Percentiles rank a stretch among this genome's conserved stretches.
Evolutionary conservation across 1,284 basidiomycete genomes (phyloP).

Genomic region (Boletus smithii): DNA sequence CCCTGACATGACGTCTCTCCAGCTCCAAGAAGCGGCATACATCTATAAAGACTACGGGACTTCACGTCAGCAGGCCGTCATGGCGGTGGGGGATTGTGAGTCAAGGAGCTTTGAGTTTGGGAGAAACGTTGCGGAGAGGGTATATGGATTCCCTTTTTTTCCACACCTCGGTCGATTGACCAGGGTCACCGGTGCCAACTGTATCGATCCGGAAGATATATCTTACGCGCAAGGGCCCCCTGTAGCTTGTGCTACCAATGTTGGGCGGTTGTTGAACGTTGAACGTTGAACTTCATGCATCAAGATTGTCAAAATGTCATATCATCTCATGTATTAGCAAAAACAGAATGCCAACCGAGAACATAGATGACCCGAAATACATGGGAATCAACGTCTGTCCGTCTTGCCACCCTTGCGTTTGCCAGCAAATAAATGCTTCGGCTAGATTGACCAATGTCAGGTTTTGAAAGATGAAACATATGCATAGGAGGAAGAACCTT

Average conservation of each 20-base stretch:
- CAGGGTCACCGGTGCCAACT: background rate
- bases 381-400: conserved; percentile 56
- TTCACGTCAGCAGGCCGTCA: conserved; percentile 14
- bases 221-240: background rate
- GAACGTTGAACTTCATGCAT: background rate
- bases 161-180: background rate
- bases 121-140: background rate
- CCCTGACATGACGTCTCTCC: conserved; percentile 13
- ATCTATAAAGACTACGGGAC: conserved; percentile 17
- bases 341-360: conserved; percentile 8
- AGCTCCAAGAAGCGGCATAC: conserved; percentile 7
- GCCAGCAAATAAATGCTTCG: conserved; percentile 83
- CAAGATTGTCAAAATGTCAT: background rate
- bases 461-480: conserved; percentile 2
- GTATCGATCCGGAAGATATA: background rate
- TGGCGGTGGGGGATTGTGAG: conserved; percentile 26
- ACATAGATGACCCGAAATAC: background rate
- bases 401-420: conserved; percentile 90
- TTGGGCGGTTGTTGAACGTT: background rate
- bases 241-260: no score
- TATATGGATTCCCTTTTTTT: background rate
- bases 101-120: background rate
- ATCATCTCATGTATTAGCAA: conserved; percentile 6
- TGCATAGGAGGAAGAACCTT: conserved; percentile 55
- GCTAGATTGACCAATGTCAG: conserved; percentile 42